phyloP scores from a whole-genome alignment of 192 early-diverging fungal species.

The Glomus cerebriforme region DNA sequence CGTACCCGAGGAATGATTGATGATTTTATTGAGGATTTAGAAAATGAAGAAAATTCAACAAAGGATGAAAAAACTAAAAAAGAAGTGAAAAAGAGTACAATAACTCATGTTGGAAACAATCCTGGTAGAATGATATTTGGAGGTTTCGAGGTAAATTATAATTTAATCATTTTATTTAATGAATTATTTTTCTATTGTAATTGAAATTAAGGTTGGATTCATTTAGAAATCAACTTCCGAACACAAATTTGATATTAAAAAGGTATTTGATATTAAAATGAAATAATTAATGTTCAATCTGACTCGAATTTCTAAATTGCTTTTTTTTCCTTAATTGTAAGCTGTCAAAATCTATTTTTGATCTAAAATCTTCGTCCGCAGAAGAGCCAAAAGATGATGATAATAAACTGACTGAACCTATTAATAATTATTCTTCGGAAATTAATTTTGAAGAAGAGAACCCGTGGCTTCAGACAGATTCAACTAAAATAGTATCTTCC shows the following conservation, averaged over 20 bases:
- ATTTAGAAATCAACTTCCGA: not conserved
- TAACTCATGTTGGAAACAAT: slow-evolving; percentile 47
- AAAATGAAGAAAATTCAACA: slow-evolving; percentile 42
- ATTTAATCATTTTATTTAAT: not conserved
- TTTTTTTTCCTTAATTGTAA: not conserved
- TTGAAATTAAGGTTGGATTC: not conserved
- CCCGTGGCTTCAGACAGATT: slow-evolving; percentile 76
- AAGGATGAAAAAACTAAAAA: slow-evolving; percentile 30
- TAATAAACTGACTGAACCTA: slow-evolving; percentile 58
- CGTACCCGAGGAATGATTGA: slow-evolving; percentile 45
- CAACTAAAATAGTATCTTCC: slow-evolving; percentile 50
- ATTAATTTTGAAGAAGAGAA: slow-evolving; percentile 54
- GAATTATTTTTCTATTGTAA: not conserved
- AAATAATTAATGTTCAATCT: slow-evolving; percentile 47
- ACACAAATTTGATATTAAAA: slow-evolving; percentile 39
- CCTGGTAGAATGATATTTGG: slow-evolving; percentile 69
- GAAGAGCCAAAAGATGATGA: slow-evolving; percentile 3
- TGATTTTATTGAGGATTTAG: slow-evolving; percentile 53
- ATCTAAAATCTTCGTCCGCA: not conserved
- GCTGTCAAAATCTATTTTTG: slow-evolving; percentile 9
- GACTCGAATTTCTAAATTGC: not conserved
- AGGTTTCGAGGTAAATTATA: slow-evolving; percentile 28
- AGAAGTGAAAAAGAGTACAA: slow-evolving; percentile 35
- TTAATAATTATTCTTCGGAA: slow-evolving; percentile 41
- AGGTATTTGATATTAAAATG: slow-evolving; percentile 56